Percentiles rank a stretch among this genome's conserved stretches.
phyloP scores from a whole-genome alignment of 1,284 basidiomycete species.

The Apiotrichum veenhuisii region DNA sequence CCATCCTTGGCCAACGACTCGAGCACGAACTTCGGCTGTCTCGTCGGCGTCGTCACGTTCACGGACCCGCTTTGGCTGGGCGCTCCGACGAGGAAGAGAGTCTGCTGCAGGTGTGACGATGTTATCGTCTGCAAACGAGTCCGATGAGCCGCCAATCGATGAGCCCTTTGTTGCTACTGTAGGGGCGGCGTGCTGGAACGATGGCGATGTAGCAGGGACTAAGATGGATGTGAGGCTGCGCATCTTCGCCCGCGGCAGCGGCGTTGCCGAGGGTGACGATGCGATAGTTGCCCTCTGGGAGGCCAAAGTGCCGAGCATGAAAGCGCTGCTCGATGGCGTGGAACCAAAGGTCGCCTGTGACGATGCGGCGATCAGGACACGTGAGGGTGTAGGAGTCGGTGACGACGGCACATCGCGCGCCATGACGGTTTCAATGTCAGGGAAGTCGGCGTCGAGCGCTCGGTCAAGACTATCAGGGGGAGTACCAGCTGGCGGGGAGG shows the following conservation, averaged over 20 bases:
- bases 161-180: not conserved
- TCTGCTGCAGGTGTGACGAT: conserved; percentile 27
- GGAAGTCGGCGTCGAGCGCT: not conserved
- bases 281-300: not conserved
- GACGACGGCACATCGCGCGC: conserved; percentile 9
- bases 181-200: not conserved
- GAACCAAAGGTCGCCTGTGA: not conserved
- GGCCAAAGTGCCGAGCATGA: conserved; percentile 4
- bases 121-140: conserved; percentile 31
- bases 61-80: conserved; percentile 17
- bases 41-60: conserved; percentile 24
- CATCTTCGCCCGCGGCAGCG: not conserved
- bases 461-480: conserved; percentile 5
- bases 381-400: conserved; percentile 7
- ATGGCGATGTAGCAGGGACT: conserved; percentile 23
- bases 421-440: not conserved
- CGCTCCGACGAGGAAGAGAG: not conserved
- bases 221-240: conserved; percentile 6
- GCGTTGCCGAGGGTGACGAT: not conserved
- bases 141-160: conserved; percentile 18
- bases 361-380: conserved; percentile 9
- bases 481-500: not conserved
- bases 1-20: conserved; percentile 41
- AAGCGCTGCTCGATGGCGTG: not conserved
- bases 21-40: conserved; percentile 26